These are phyloP conservation scores for Achaetomiella virescens DNA, from an alignment of 495 filamentous ascomycete species.

Conservation along the genomic window DNA sequence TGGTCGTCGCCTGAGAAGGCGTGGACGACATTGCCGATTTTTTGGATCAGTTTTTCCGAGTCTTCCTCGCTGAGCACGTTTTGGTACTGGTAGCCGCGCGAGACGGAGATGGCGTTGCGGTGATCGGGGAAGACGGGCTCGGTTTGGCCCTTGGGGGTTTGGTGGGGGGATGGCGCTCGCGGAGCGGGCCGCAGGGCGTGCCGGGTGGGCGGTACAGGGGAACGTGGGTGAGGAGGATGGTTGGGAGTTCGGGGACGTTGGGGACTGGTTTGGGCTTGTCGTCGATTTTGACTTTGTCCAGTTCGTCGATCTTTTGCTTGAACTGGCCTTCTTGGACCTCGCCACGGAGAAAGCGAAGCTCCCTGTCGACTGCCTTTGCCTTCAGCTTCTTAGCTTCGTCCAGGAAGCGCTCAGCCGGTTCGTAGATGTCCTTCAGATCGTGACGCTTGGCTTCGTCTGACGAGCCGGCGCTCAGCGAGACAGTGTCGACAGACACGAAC, in stretches of 20 bases:
- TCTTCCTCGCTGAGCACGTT: conserved; percentile 77
- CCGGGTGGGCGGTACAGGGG: conserved; percentile 75
- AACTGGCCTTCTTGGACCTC: conserved; percentile 44
- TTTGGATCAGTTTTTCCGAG: conserved; percentile 63
- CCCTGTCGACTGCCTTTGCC: conserved; percentile 47
- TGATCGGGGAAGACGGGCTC: conserved; percentile 59
- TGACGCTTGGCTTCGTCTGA: conserved; percentile 38
- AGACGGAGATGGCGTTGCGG: conserved; percentile 67
- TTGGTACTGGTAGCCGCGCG: conserved; percentile 87
- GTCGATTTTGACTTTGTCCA: conserved; percentile 36
- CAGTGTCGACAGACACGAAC: conserved; percentile 83
- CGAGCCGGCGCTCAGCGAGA: conserved; percentile 70
- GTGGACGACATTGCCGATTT: conserved; percentile 66
- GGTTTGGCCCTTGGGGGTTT: conserved; percentile 50
- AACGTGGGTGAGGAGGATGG: conserved; percentile 83
- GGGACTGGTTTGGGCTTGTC: conserved; percentile 35
- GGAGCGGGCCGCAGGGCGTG: conserved; percentile 84
- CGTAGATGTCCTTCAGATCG: conserved; percentile 56
- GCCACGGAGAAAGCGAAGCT: conserved; percentile 47
- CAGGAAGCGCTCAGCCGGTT: conserved; percentile 71
- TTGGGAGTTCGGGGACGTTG: conserved; percentile 57
- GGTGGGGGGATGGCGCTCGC: conserved; percentile 73
- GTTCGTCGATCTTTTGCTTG: conserved; percentile 47
- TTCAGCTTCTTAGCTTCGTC: conserved; percentile 49
- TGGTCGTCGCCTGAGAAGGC: conserved; percentile 97